Base-by-base conservation (phyloP, 805 yeast genomes). In the Candida ponderosae region DNA sequence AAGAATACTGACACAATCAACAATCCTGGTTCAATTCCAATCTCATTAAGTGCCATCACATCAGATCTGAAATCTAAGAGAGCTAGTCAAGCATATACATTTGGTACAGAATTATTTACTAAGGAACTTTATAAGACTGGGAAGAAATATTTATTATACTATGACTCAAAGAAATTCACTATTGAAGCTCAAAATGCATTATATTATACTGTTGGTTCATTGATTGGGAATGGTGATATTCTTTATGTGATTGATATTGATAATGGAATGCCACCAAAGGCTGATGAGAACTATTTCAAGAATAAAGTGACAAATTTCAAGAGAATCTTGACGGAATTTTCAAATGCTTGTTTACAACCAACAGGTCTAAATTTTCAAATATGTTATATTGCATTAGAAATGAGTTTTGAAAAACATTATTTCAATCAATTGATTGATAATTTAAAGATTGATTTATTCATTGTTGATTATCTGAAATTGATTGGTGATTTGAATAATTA, bases 141-240 rank as follows among this genome's bases (percentile, higher is more conserved):
- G 6, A 21, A 21, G 23, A 21, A 21, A 21, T 21, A 7, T 7
- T 9, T 21, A 7, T 21, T 21, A 6, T 21, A 21, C 9, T 21
- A 21, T 21, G 23, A 21, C 9, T 21, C 23, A 6, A 21, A 21
- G 9, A 21, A 21, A 9, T n/a, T n/a, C n/a, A n/a, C 90, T 4
- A 82, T 86, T 0, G 96, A 87, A 54, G 80, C 95, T 2, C 68
- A 70, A 29, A 83, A 82, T 57, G 93, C 96, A 0, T 65, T 89
- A 18, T 93, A 86, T 50, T 88, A 96, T 83, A 75, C 88, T 31
- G 68, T 89, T 47, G 97, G 97, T 3, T 75, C 95, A 0, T 81
- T 87, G 1, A 66, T 88, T 33, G 81, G 79, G 18, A 88, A 85
- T 51, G 93, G 93, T 0, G 82, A 87, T 37, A 86, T 88, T 1